Evolutionary conservation across 1,284 basidiomycete genomes (phyloP), one percentile per base, ranked within the genome.

Genomic region (Cutaneotrichosporon cavernicola): DNA sequence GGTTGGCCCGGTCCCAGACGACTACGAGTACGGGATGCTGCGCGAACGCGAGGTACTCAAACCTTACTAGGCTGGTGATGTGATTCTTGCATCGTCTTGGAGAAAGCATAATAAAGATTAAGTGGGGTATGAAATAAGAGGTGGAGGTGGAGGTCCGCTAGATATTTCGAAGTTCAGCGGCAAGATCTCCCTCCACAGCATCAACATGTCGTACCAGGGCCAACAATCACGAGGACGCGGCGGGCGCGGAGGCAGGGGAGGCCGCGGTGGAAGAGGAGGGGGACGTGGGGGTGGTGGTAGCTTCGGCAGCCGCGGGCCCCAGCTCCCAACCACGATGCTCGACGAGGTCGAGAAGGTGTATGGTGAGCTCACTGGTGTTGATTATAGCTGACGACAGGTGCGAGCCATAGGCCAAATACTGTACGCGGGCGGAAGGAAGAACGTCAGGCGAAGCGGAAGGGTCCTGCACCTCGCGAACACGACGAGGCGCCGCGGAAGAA

Each of bases 1-100:
- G 51, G n/a, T 53, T 8, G 51, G 30, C 16, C 51, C 51, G 14
- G 56, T 26, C 14, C 56, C 56, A 0, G 66, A 61, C 14, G 76
- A 73, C 9, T 75, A 76, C 60, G 76, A 78, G 70, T 67, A 79
- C 43, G 67, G 55, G 8, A 75, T 78, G 61, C 64, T 80, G 67
- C 53, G 68, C 7, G 75, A 79, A 16, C 60, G 72, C 10, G 65
- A 79, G 67, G 67, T 56, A 34, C 47, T 74, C 59, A 77, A 76
- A 67, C 78, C 77, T 16, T 79, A 78, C 64, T 77, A 52, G 51
- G 34, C 11, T 36, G 34, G 34, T 36, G 34, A 8, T 36, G 34
- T 36, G 11, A 36, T 43, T 43, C 10, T 43, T 43, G 40, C 14
- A 5, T 16, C 40, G 5, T 13, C 34, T 34, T n/a, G 26, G 26